A percentile compares a stretch with the other conserved stretches of the same genome.
Evolutionary conservation across 176 grass and related monocot genomes (phyloP).

Genomic region (Metroxylon sagu): DNA sequence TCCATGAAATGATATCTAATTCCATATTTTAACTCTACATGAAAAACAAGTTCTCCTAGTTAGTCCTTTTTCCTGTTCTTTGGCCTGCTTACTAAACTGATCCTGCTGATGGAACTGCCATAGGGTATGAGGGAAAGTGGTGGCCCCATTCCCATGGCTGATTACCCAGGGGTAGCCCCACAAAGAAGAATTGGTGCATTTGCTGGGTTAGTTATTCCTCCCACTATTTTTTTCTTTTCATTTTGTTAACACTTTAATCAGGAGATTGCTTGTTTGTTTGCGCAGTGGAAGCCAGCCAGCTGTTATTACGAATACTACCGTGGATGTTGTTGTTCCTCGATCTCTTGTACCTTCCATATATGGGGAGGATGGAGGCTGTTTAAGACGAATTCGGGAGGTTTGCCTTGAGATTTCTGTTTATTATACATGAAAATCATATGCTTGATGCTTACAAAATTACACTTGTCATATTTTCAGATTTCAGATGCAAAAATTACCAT

Average conservation of each 20-base stretch:
- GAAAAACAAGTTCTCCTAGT: too few species aligned
- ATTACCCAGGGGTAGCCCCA: slow-evolving; percentile 37
- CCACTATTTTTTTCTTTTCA: slow-evolving; percentile 5
- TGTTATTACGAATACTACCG: slow-evolving; percentile 46
- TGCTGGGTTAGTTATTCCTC: slow-evolving; percentile 48
- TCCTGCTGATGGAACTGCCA: background rate
- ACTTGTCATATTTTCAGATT: slow-evolving; percentile 41
- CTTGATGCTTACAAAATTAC: background rate
- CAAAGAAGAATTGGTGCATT: slow-evolving; percentile 60
- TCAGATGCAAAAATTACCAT: slow-evolving; percentile 90
- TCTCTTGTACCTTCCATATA: slow-evolving; percentile 53
- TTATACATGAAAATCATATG: background rate
- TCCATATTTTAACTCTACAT: too few species aligned
- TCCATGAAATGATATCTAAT: too few species aligned
- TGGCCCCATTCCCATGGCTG: slow-evolving; percentile 40
- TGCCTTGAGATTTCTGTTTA: slow-evolving; percentile 7
- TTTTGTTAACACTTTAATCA: slow-evolving; percentile 3
- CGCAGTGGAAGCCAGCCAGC: slow-evolving; percentile 56
- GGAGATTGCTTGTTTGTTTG: slow-evolving; percentile 2
- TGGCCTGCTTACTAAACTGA: too few species aligned
- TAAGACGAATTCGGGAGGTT: slow-evolving; percentile 74
- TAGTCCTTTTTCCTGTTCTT: too few species aligned
- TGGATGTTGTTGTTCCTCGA: slow-evolving; percentile 77
- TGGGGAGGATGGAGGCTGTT: slow-evolving; percentile 82
- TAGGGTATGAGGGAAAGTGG: slow-evolving; percentile 48